Evolutionary conservation across 345 rosid genomes (phyloP).

Genomic region (Brassica nigra): DNA sequence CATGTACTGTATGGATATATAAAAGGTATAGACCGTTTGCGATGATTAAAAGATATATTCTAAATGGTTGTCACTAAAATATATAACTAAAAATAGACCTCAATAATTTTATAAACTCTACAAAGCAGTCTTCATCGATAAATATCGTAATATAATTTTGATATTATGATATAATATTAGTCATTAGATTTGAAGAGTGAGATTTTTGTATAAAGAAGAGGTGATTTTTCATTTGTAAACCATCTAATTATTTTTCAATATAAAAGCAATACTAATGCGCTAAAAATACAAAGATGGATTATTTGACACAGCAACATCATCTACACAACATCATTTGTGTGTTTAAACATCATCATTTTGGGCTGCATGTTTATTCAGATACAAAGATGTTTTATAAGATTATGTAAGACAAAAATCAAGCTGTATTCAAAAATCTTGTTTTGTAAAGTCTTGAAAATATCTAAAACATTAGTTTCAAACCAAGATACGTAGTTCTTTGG

Average conservation of each 20-base stretch:
- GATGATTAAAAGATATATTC: neutral
- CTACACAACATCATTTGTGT: no score
- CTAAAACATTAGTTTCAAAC: neutral
- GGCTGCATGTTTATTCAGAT: neutral
- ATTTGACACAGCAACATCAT: neutral
- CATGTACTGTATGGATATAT: neutral
- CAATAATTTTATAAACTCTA: neutral
- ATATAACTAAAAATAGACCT: neutral
- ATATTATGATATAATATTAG: neutral
- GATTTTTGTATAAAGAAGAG: neutral
- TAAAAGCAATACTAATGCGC: neutral
- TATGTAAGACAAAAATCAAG: neutral
- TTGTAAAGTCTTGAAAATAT: neutral
- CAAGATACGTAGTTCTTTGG: neutral
- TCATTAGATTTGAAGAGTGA: neutral
- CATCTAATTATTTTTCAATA: neutral
- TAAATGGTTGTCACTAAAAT: neutral
- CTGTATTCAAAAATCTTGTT: neutral
- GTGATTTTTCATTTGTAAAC: neutral
- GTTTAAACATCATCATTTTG: no score
- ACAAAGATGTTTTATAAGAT: neutral
- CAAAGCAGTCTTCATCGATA: neutral
- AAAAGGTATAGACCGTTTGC: neutral
- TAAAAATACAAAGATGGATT: neutral
- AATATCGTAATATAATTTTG: neutral